Base-by-base conservation (phyloP, 345 rosid species). In the Ceriops tagal region DNA sequence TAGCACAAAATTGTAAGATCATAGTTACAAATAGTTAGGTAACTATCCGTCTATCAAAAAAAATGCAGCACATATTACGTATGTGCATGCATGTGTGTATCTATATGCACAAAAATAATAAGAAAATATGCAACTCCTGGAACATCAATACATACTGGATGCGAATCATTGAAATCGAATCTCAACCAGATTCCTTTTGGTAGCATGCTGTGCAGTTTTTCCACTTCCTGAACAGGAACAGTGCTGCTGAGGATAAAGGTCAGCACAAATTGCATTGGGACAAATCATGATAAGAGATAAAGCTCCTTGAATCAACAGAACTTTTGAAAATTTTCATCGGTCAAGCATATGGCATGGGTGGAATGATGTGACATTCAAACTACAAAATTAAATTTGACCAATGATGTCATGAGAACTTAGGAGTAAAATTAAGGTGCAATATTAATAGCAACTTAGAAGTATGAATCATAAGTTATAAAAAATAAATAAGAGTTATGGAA, bases 171-270 rank as follows among this genome's bases (percentile, higher is more conserved):
- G 55, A 93, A 89, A 79, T 89, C 92, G 71, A 91, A 91, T 76
- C 79, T 85, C 79, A 76, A 70, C 97, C 98, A 93, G 64, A 71
- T 89, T 82, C 97, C 98, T 63, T 75, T 77, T 11, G 97, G 97
- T 34, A 93, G 70, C 60, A 76, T 5, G 56, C 71, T 82, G 51
- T 82, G 81, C 70, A 82, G 65, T 68, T 74, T 76, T 49, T 81
- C 88, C 19, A 79, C 79, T 65, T 82, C 87, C 69, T 76, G 83
- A 74, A 75, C 76, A n/a, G 81, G 78, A 67, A 69, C 35, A 30
- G 89, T 82, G 79, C 97, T 91, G 68, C 71, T 60, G 47, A 76
- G 78, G 49, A 26, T 53, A 49, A 64, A 78, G 22, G 53, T 70
- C 26, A 77, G 59, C 35, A 62, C 21, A 70, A 30, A 30, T 31